Evolutionary conservation across 2,329 filamentous ascomycete species (phyloP).

Genomic region (Phialemoniopsis sp.): DNA sequence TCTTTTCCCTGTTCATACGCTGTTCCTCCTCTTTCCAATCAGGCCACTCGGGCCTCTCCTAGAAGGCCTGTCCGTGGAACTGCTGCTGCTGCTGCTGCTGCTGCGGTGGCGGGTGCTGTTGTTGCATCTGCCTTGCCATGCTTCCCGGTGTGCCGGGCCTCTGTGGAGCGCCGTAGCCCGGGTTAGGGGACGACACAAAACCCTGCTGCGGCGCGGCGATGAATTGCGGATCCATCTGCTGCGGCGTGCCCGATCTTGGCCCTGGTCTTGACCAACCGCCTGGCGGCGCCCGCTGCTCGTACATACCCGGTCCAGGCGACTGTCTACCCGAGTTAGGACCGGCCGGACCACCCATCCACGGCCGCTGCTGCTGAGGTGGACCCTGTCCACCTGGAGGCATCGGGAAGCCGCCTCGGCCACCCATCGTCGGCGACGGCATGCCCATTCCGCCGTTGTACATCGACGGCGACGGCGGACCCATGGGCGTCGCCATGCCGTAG

Average conservation of each 20-base stretch:
- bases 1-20: no score
- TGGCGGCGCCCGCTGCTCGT: no score
- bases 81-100: conserved; percentile 2
- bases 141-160: not conserved
- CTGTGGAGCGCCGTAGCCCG: not conserved
- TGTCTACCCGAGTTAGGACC: not conserved
- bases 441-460: conserved; percentile 16
- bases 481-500: conserved; percentile 14
- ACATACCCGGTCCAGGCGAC: not conserved
- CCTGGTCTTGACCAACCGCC: not conserved
- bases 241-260: conserved; percentile 5
- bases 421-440: conserved; percentile 9
- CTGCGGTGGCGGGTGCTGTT: not conserved
- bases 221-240: conserved; percentile 7
- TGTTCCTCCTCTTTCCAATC: not conserved
- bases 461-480: conserved; percentile 18
- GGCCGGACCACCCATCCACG: conserved; percentile 9
- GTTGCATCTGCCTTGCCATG: not conserved
- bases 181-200: conserved; percentile 3
- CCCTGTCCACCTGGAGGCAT: conserved; percentile 13
- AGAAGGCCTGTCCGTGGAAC: conserved; percentile 24
- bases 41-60: conserved; percentile 6
- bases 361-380: conserved; percentile 8
- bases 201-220: conserved; percentile 9
- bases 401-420: conserved; percentile 10